Base-by-base conservation (phyloP, 2,329 filamentous ascomycete genomes). In the Clarireedia paspali region DNA sequence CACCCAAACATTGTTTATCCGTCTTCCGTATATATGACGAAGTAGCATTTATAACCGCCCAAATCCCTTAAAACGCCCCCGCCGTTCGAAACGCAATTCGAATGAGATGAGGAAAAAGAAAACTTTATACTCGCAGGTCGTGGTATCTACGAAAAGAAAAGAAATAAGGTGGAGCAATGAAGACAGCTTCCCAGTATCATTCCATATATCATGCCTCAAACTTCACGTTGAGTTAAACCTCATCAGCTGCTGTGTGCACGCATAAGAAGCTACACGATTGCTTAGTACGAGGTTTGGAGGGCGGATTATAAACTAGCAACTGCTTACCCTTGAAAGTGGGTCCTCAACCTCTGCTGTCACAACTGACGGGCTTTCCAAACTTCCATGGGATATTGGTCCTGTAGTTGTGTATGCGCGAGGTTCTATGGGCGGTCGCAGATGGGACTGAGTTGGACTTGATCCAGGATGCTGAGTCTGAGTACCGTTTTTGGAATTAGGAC, bases 351-450 rank as follows among this genome's bases (percentile, higher is more conserved):
- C 79, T 57, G 78, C 78, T 57, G 79, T 81, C 51, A 85, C 72
- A 52, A 86, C 72, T 30, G 78, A 75, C 26, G 87, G 85, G 69
- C 83, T 89, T 53, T 84, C 83, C 55, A 79, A 70, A 60, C 77
- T 81, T 17, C 78, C 77, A 48, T 73, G 72, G 48, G 72, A 75
- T 56, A 84, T 72, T 10, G 80, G 77, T 49, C 85, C 86, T 46
- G 80, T 79, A 56, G 83, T 84, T n/a, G 88, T 91, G 64, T 85
- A 81, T 15, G 88, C 80, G 58, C 88, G 79, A 50, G 77, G 73
- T 63, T 88, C 75, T 59, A 83, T 67, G n/a, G 72, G 69, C 40
- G 83, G 83, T 56, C 84, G 74, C 17, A 62, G 45, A 15, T 48
- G 50, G 12, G 59, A 59, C 15, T 54, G 50, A 10, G 52, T 60